phyloP scores from a whole-genome alignment of 2,329 filamentous ascomycete species.

The Hypoxylon sp. region DNA sequence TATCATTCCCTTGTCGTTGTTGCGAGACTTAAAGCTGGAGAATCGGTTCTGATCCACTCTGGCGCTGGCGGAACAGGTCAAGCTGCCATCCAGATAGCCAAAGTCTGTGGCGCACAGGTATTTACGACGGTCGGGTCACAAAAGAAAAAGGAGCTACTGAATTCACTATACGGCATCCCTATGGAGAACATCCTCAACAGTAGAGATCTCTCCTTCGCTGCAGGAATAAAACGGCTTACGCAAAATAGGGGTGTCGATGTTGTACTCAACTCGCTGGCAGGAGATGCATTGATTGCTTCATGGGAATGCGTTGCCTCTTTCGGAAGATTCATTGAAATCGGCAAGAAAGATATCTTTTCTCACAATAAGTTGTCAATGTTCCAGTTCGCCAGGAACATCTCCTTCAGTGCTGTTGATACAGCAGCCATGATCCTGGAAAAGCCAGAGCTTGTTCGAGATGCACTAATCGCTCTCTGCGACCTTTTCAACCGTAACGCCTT shows the following conservation, averaged over 20 bases:
- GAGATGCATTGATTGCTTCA: constrained; percentile 5
- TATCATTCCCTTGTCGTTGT: too few species aligned
- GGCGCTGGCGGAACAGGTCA: constrained; percentile 19
- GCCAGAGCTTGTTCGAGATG: too few species aligned
- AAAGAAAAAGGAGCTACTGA: neutral
- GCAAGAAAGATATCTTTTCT: constrained; percentile 19
- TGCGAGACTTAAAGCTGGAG: neutral
- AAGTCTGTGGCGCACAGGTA: constrained; percentile 9
- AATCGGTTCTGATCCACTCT: constrained; percentile 21
- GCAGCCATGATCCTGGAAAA: too few species aligned
- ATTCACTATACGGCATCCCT: constrained; percentile 6
- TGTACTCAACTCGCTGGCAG: constrained; percentile 18
- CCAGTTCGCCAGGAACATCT: constrained; percentile 7
- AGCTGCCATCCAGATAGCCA: constrained; percentile 26
- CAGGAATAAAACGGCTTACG: constrained; percentile 5
- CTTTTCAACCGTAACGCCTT: too few species aligned
- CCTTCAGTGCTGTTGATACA: constrained; percentile 15
- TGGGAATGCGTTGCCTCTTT: too few species aligned
- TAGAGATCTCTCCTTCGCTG: constrained; percentile 17
- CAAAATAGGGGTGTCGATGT: constrained; percentile 16
- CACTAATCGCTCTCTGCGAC: too few species aligned
- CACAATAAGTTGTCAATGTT: constrained; percentile 8
- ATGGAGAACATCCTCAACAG: constrained; percentile 14
- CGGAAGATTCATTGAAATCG: constrained; percentile 22
- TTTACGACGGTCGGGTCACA: constrained; percentile 17